Evolutionary conservation across 139 green algal genomes (phyloP).

Genomic region (Gonium pectorale): DNA sequence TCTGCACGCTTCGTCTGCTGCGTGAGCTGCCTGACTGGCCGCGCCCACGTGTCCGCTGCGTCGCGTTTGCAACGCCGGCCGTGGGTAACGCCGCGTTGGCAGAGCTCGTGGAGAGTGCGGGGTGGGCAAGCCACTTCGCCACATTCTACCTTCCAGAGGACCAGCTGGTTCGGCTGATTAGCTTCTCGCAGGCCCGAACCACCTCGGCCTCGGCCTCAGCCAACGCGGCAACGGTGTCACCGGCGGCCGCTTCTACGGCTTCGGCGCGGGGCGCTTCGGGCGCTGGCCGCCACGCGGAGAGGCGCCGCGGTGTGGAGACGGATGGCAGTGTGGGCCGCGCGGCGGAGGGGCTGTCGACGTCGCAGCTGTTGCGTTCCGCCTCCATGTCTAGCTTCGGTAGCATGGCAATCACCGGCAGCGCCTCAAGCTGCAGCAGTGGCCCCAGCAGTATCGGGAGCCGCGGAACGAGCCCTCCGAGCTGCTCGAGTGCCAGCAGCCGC

Average conservation of each 20-base stretch:
- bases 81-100: conserved; percentile 81
- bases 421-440: background rate
- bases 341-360: no score
- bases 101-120: conserved; percentile 60
- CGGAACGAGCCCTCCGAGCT: background rate
- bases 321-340: no score
- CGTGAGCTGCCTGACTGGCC: conserved; percentile 50
- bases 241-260: no score
- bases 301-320: no score
- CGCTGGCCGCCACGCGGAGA: no score
- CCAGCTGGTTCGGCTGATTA: conserved; percentile 59
- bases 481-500: background rate
- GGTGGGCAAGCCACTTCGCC: conserved; percentile 68
- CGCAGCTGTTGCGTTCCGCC: no score
- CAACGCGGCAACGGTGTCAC: no score
- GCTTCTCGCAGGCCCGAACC: conserved; percentile 36
- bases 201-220: no score
- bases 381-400: background rate
- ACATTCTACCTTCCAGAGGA: conserved; percentile 79
- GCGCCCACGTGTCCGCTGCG: conserved; percentile 57
- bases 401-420: background rate
- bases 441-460: background rate
- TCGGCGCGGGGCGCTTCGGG: no score
- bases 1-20: conserved; percentile 73
- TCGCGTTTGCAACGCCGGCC: conserved; percentile 79